Evolutionary conservation across 2,329 filamentous ascomycete genomes (phyloP).

Genomic region (Cladobotryum mycophilum): DNA sequence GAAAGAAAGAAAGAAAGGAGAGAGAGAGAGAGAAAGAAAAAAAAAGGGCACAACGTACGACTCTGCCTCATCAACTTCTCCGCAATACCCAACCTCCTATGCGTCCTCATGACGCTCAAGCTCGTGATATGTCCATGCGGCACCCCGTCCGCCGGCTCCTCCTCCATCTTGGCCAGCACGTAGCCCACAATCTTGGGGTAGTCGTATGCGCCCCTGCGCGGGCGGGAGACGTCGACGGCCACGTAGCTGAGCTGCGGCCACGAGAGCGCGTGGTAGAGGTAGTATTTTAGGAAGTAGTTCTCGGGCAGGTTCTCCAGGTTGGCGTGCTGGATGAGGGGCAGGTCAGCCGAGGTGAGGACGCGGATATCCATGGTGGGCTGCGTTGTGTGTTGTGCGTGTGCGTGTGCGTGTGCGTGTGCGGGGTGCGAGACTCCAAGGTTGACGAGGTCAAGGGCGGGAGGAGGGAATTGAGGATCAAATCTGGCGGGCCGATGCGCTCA

Average conservation of each 20-base stretch:
- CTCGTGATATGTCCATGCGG: constrained; percentile 96
- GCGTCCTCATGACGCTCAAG: constrained; percentile 92
- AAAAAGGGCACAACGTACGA: constrained; percentile 51
- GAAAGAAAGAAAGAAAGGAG: not conserved
- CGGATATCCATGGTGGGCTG: constrained; percentile 75
- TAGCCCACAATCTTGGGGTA: constrained; percentile 98
- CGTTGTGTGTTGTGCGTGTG: not conserved
- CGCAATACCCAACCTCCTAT: constrained; percentile 81
- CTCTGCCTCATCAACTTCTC: constrained; percentile 97
- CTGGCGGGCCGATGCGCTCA: not conserved
- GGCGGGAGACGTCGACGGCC: constrained; percentile 82
- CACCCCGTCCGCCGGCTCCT: constrained; percentile 85
- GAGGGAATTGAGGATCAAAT: not conserved
- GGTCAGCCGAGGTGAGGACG: constrained; percentile 73
- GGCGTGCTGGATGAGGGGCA: constrained; percentile 90
- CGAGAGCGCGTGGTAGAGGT: constrained; percentile 95
- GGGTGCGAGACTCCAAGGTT: not conserved
- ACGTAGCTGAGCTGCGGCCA: constrained; percentile 98
- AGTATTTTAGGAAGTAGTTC: constrained; percentile 99
- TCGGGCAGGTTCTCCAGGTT: constrained; percentile 99
- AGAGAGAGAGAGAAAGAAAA: not conserved
- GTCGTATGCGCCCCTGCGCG: constrained; percentile 70
- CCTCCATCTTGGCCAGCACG: constrained; percentile 99
- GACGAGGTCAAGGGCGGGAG: not conserved
- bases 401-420: not conserved